Conservation (phyloP, 768 basidiomycete genomes). For the Suillus bovinus region DNA sequence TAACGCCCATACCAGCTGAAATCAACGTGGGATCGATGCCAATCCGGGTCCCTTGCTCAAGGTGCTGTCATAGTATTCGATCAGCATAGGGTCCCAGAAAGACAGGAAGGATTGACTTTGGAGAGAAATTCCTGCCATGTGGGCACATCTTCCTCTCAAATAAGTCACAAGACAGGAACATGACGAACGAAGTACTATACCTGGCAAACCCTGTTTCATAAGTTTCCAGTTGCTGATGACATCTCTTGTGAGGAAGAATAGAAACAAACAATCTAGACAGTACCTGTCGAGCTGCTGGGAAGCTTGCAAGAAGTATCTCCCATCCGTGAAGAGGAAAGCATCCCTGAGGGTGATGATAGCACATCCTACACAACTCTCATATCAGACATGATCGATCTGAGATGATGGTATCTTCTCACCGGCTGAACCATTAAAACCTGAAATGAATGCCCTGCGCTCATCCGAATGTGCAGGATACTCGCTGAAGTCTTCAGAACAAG, state of each 20-base stretch:
- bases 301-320: slow-evolving; percentile 93
- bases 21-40: slow-evolving; percentile 85
- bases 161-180: slow-evolving; percentile 20
- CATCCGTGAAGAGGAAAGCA: slow-evolving; percentile 92
- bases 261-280: slow-evolving; percentile 21
- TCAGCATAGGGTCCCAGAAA: slow-evolving; percentile 6
- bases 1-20: slow-evolving; percentile 47
- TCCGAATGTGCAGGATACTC: slow-evolving; percentile 89
- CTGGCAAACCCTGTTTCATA: slow-evolving; percentile 90
- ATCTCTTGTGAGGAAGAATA: neutral
- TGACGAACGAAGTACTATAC: slow-evolving; percentile 35
- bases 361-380: slow-evolving; percentile 50
- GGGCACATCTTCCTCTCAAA: slow-evolving; percentile 62
- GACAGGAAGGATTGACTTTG: slow-evolving; percentile 47
- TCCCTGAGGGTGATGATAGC: slow-evolving; percentile 71
- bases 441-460: slow-evolving; percentile 83
- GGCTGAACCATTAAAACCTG: slow-evolving; percentile 93
- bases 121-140: slow-evolving; percentile 87
- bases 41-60: slow-evolving; percentile 61
- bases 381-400: slow-evolving; percentile 2
- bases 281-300: slow-evolving; percentile 84
- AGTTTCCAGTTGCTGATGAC: slow-evolving; percentile 79
- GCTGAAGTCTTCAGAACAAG: slow-evolving; percentile 64
- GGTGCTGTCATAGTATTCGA: slow-evolving; percentile 42
- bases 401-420: slow-evolving; percentile 44